A percentile compares a stretch with the other conserved stretches of the same genome.
phyloP scores from a whole-genome alignment of 179 eudicot species.

The Silene coronaria region DNA sequence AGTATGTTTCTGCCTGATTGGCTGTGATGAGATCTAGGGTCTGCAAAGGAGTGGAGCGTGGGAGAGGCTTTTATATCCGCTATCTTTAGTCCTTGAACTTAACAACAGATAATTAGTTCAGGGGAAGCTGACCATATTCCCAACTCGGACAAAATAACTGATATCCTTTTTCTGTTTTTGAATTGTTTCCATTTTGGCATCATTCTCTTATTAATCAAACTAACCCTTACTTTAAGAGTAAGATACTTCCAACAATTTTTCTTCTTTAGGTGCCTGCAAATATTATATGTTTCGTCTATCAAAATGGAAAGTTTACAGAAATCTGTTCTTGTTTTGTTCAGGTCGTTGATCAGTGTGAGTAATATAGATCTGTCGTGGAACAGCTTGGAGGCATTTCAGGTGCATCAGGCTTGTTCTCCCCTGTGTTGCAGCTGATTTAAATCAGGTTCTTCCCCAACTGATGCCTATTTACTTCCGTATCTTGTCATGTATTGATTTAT shows the following conservation, averaged over 20 bases:
- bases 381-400: slow-evolving; percentile 36
- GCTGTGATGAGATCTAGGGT: too few relatives aligned
- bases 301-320: not conserved
- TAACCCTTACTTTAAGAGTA: too few relatives aligned
- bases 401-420: slow-evolving; percentile 37
- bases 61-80: too few relatives aligned
- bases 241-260: slow-evolving; percentile 11
- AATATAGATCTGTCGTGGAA: slow-evolving; percentile 22
- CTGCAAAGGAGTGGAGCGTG: too few relatives aligned
- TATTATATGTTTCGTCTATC: not conserved
- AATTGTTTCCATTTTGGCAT: too few relatives aligned
- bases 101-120: too few relatives aligned
- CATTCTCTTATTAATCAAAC: too few relatives aligned
- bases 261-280: not conserved
- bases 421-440: slow-evolving; percentile 34
- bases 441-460: slow-evolving; percentile 28
- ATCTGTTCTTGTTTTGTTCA: slow-evolving; percentile 18
- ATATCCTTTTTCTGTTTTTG: too few relatives aligned
- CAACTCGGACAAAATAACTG: too few relatives aligned
- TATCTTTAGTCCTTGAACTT: too few relatives aligned
- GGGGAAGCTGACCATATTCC: too few relatives aligned
- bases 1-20: too few relatives aligned
- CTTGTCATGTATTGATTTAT: not conserved
- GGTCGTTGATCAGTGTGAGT: slow-evolving; percentile 31
- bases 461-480: not conserved